Evolutionary conservation across 83 land plant species (phyloP).

Genomic region (Picea abies): DNA sequence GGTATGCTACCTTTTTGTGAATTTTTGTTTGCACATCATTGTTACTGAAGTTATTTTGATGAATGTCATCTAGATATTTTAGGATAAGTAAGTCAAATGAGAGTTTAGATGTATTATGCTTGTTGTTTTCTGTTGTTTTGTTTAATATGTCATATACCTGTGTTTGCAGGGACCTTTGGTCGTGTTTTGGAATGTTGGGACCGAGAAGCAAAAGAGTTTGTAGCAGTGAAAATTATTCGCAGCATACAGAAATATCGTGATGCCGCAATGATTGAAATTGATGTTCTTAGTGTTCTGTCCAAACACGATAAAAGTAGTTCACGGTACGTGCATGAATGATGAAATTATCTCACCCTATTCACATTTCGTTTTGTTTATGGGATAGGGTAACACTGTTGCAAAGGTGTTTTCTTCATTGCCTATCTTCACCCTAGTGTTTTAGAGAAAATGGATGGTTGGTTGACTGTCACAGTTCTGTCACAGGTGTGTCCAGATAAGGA

Average conservation of each 20-base stretch:
- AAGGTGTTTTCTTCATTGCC: background rate
- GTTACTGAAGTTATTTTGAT: background rate
- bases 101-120: background rate
- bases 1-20: slow-evolving; percentile 23
- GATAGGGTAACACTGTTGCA: background rate
- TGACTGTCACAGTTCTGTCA: slow-evolving; percentile 24
- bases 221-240: slow-evolving; percentile 69
- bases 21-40: background rate
- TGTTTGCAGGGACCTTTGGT: slow-evolving; percentile 43
- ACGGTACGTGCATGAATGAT: slow-evolving; percentile 34
- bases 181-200: slow-evolving; percentile 85
- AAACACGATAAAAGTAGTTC: slow-evolving; percentile 42
- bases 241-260: slow-evolving; percentile 59
- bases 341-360: background rate
- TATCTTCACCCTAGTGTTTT: background rate
- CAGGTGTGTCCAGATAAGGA: slow-evolving; percentile 68
- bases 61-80: background rate
- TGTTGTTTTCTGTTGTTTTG: background rate
- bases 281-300: slow-evolving; percentile 43
- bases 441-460: background rate
- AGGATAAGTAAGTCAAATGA: background rate
- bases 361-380: background rate
- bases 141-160: background rate
- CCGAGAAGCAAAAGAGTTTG: slow-evolving; percentile 51
- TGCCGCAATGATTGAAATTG: slow-evolving; percentile 69